Conservation (phyloP, 345 rosid genomes). For the Turnera subulata region DNA sequence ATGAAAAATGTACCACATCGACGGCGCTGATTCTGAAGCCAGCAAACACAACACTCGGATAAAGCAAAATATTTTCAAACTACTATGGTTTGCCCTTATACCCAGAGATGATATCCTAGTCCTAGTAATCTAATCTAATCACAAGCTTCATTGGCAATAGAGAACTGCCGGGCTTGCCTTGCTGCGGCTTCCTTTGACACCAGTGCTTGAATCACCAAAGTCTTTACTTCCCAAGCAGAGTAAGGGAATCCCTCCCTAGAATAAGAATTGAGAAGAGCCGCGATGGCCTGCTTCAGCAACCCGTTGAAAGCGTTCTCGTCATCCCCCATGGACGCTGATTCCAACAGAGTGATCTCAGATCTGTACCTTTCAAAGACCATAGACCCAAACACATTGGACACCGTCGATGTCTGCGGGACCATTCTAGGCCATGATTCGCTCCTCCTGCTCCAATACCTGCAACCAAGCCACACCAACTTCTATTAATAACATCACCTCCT, state of each 20-base stretch:
- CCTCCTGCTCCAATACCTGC: slow-evolving; percentile 84
- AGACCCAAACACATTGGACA: slow-evolving; percentile 70
- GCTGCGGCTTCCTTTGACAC: slow-evolving; percentile 64
- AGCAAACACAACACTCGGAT: too few species aligned
- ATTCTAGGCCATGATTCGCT: slow-evolving; percentile 85
- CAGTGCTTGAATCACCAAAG: slow-evolving; percentile 56
- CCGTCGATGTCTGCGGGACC: slow-evolving; percentile 75
- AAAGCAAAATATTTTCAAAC: too few species aligned
- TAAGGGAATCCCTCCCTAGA: slow-evolving; percentile 50
- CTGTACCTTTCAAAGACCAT: slow-evolving; percentile 63
- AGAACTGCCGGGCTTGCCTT: slow-evolving; percentile 45
- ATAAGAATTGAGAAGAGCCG: slow-evolving; percentile 82
- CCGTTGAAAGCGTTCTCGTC: slow-evolving; percentile 46
- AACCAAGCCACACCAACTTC: background rate
- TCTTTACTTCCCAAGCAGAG: slow-evolving; percentile 85
- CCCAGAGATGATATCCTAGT: background rate
- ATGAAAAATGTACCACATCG: too few species aligned
- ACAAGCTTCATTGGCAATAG: slow-evolving; percentile 66
- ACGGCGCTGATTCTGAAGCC: too few species aligned
- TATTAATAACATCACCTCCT: background rate
- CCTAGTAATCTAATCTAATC: slow-evolving; percentile 13
- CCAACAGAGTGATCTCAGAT: slow-evolving; percentile 63
- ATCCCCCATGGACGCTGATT: slow-evolving; percentile 55
- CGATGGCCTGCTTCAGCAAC: slow-evolving; percentile 66
- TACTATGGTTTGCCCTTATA: background rate